These are phyloP conservation scores for Dentipellis fragilis DNA, from an alignment of 768 basidiomycete species.

Conservation along the genomic window DNA sequence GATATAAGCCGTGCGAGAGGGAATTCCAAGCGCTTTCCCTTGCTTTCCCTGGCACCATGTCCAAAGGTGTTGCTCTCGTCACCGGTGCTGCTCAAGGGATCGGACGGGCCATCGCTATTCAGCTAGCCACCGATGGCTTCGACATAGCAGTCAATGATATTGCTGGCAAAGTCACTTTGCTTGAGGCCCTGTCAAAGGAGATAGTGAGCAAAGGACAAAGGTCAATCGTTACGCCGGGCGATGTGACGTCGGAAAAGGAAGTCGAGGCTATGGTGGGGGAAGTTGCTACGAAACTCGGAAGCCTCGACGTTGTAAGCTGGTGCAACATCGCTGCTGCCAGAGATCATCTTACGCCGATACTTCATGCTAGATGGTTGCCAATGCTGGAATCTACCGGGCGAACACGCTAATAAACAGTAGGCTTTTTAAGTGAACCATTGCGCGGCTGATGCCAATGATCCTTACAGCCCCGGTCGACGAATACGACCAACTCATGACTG, in stretches of 20 bases:
- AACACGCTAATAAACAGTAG: neutral
- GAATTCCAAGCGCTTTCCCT: no score
- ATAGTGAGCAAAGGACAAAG: neutral
- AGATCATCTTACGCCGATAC: neutral
- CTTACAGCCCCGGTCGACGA: slow-evolving; percentile 13
- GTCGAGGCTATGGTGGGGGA: neutral
- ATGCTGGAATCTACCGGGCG: neutral
- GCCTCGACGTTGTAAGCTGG: neutral
- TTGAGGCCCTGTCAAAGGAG: neutral
- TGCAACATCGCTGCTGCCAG: neutral
- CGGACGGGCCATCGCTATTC: slow-evolving; percentile 35
- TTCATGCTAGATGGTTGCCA: neutral
- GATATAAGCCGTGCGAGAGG: neutral
- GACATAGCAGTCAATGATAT: slow-evolving; percentile 36
- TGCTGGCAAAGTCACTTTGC: neutral
- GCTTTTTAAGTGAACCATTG: neutral
- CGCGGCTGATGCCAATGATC: neutral
- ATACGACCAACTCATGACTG: slow-evolving; percentile 9
- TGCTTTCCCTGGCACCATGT: neutral
- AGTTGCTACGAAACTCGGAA: neutral
- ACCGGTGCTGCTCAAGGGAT: slow-evolving; percentile 39
- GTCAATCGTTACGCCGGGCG: neutral
- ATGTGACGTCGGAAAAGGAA: neutral
- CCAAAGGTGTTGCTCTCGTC: slow-evolving; percentile 25
- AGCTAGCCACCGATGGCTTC: slow-evolving; percentile 38